A percentile compares a stretch with the other conserved stretches of the same genome.
These are phyloP conservation scores for Hevea brasiliensis DNA, from an alignment of 345 rosid species.

Conservation along the genomic window DNA sequence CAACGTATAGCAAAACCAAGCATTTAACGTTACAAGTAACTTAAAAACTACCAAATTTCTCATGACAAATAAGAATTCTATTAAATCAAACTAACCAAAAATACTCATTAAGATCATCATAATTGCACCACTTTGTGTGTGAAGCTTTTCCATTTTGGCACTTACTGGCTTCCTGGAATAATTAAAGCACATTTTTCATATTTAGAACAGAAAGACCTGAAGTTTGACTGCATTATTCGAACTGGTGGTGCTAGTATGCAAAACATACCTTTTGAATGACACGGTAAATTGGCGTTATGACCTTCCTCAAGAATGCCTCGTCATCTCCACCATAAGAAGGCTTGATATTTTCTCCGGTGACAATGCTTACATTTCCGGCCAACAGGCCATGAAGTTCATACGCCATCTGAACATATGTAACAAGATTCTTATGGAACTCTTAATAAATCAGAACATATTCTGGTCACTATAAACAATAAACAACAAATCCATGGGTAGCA, in stretches of 20 bases:
- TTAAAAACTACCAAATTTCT: slow-evolving; percentile 7
- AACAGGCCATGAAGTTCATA: slow-evolving; percentile 95
- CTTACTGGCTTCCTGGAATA: slow-evolving; percentile 77
- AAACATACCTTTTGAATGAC: slow-evolving; percentile 70
- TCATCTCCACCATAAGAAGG: slow-evolving; percentile 99
- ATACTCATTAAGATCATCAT: slow-evolving; percentile 96
- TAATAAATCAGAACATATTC: background rate
- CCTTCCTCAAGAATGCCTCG: slow-evolving; percentile 89
- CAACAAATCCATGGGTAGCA: background rate
- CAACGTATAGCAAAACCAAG: slow-evolving; percentile 20
- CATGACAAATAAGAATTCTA: slow-evolving; percentile 8
- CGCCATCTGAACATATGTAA: slow-evolving; percentile 70
- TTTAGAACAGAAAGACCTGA: slow-evolving; percentile 24
- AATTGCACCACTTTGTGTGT: slow-evolving; percentile 89
- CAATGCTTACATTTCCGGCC: slow-evolving; percentile 98
- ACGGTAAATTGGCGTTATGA: slow-evolving; percentile 82
- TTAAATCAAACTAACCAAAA: slow-evolving; percentile 65
- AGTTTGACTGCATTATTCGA: slow-evolving; percentile 7
- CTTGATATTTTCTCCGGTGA: slow-evolving; percentile 94
- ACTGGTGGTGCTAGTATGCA: background rate
- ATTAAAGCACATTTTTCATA: slow-evolving; percentile 21
- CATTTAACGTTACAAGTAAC: slow-evolving; percentile 10
- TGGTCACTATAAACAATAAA: background rate
- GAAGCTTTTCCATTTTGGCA: slow-evolving; percentile 75
- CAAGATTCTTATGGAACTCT: background rate